Evolutionary conservation across 352 stramenopile genomes (phyloP).

Genomic region (Phytophthora boehmeriae): DNA sequence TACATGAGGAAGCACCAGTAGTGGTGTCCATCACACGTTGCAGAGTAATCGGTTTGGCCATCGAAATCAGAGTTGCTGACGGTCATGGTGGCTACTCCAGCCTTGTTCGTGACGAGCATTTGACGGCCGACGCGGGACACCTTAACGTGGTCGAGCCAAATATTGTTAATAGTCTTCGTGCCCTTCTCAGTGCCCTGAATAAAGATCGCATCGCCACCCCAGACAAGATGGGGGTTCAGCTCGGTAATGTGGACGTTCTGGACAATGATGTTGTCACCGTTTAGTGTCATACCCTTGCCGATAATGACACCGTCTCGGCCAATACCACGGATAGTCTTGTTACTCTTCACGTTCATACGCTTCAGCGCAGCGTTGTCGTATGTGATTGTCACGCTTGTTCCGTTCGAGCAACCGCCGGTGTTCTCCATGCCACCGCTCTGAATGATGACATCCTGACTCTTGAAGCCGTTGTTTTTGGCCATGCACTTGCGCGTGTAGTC

Average conservation of each 20-base stretch:
- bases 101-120: slow-evolving; percentile 46
- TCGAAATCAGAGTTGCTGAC: slow-evolving; percentile 67
- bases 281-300: slow-evolving; percentile 37
- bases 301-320: slow-evolving; percentile 37
- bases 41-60: slow-evolving; percentile 44
- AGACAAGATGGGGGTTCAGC: slow-evolving; percentile 45
- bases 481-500: slow-evolving; percentile 40
- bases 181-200: slow-evolving; percentile 30
- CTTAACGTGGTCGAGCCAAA: slow-evolving; percentile 51
- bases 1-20: slow-evolving; percentile 55
- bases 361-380: slow-evolving; percentile 23
- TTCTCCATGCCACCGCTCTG: slow-evolving; percentile 42
- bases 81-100: slow-evolving; percentile 39
- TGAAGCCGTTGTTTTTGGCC: slow-evolving; percentile 38
- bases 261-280: slow-evolving; percentile 39
- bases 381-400: slow-evolving; percentile 21
- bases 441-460: slow-evolving; percentile 44
- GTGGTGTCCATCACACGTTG: slow-evolving; percentile 54
- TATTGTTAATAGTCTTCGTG: slow-evolving; percentile 23
- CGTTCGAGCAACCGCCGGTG: slow-evolving; percentile 44
- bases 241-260: slow-evolving; percentile 50
- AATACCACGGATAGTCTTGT: slow-evolving; percentile 45
- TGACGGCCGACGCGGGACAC: slow-evolving; percentile 35
- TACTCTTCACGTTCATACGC: slow-evolving; percentile 30
- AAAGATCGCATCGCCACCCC: slow-evolving; percentile 43